phyloP scores from a whole-genome alignment of 208 protist genomes.

The Leishmania amazonensis region DNA sequence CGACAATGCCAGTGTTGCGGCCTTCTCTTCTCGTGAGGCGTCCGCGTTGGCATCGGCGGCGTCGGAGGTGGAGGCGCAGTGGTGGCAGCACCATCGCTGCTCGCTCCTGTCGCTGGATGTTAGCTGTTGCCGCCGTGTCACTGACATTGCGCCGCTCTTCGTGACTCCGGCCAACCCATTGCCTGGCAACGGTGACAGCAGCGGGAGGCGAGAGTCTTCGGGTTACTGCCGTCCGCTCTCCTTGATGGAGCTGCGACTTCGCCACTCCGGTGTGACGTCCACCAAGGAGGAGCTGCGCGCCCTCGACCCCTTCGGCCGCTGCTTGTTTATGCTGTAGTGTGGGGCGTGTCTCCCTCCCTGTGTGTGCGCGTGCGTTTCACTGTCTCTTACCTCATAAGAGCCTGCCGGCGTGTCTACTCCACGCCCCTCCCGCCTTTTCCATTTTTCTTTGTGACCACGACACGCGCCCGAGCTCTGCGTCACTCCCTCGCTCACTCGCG shows the following conservation, averaged over 20 bases:
- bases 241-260: conserved; percentile 10
- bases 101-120: conserved; percentile 26
- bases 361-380: neutral
- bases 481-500: neutral
- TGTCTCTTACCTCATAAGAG: neutral
- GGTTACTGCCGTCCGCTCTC: neutral
- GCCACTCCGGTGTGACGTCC: conserved; percentile 19
- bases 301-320: conserved; percentile 14
- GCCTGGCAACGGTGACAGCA: neutral
- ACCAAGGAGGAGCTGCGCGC: conserved; percentile 21
- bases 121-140: conserved; percentile 16
- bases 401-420: neutral
- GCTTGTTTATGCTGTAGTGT: conserved; percentile 7
- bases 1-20: conserved; percentile 13
- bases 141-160: conserved; percentile 20
- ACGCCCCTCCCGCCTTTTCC: neutral
- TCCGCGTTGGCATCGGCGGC: neutral
- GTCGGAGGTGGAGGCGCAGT: neutral
- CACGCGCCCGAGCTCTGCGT: neutral
- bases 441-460: neutral
- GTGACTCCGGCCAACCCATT: neutral
- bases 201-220: neutral
- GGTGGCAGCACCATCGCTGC: conserved; percentile 21
- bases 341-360: neutral
- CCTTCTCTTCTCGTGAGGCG: conserved; percentile 6